These are phyloP conservation scores for Penicillium parvum DNA, from an alignment of 495 filamentous ascomycete species.

Conservation along the genomic window DNA sequence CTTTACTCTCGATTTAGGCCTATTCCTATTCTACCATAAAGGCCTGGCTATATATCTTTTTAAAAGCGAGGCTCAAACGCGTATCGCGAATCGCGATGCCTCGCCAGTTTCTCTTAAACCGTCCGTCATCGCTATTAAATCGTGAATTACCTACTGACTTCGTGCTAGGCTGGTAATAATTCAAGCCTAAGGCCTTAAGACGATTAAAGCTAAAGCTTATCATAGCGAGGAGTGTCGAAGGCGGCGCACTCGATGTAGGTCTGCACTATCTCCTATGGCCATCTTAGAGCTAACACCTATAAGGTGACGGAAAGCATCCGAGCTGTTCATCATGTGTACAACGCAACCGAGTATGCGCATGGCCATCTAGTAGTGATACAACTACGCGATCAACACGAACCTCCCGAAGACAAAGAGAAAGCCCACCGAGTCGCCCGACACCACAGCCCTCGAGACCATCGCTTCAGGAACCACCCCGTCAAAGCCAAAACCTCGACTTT, in stretches of 20 bases:
- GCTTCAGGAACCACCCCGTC: background rate
- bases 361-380: slow-evolving; percentile 1
- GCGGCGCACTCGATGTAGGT: slow-evolving; percentile 32
- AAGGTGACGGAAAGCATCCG: slow-evolving; percentile 27
- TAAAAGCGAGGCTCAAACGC: too few species aligned
- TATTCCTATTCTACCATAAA: too few species aligned
- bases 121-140: slow-evolving; percentile 3
- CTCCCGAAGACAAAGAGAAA: too few species aligned
- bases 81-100: slow-evolving; percentile 8
- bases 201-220: too few species aligned
- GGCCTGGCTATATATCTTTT: too few species aligned
- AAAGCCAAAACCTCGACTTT: slow-evolving; percentile 3
- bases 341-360: slow-evolving; percentile 22
- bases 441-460: background rate
- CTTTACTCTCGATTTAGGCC: background rate
- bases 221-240: slow-evolving; percentile 29
- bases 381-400: too few species aligned
- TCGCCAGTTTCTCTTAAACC: slow-evolving; percentile 6
- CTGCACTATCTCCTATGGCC: too few species aligned
- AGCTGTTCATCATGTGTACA: slow-evolving; percentile 21
- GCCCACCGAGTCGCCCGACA: too few species aligned
- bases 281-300: too few species aligned
- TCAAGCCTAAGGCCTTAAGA: too few species aligned
- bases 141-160: too few species aligned
- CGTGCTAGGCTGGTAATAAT: background rate